Percentiles rank a stretch among this genome's conserved stretches.
These are phyloP conservation scores for Emericellopsis atlantica DNA, from an alignment of 2,329 filamentous ascomycete genomes.

Conservation along the genomic window DNA sequence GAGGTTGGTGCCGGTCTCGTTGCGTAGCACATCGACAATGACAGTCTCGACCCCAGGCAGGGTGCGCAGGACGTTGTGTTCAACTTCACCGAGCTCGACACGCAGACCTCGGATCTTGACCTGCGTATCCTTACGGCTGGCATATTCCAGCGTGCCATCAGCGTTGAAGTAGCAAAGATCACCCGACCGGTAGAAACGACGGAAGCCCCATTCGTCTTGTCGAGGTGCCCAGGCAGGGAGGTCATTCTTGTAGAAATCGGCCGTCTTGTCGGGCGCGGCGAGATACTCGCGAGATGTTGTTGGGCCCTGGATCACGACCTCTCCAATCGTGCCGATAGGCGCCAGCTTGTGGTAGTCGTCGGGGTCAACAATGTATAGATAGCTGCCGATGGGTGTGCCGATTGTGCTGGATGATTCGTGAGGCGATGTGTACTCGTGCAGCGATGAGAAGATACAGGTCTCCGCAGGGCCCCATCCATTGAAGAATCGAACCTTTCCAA, in stretches of 20 bases:
- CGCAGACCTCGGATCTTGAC: constrained; percentile 40
- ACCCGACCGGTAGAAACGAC: constrained; percentile 7
- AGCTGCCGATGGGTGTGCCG: constrained; percentile 2
- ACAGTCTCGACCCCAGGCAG: constrained; percentile 1
- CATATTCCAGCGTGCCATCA: constrained; percentile 1
- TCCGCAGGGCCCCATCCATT: constrained; percentile 5
- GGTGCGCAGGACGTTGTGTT: constrained; percentile 1
- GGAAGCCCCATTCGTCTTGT: background rate
- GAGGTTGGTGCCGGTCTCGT: background rate
- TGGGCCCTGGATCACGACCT: constrained; percentile 18
- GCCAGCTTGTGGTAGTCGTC: constrained; percentile 6
- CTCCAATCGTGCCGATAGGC: constrained; percentile 11
- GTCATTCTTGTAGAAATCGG: background rate
- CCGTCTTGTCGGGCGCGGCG: constrained; percentile 9
- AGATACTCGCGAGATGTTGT: constrained; percentile 32
- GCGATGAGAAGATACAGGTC: constrained; percentile 1
- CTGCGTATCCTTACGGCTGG: constrained; percentile 11
- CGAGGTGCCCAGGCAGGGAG: background rate
- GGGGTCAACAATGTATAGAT: constrained; percentile 7
- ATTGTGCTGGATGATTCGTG: constrained; percentile 1
- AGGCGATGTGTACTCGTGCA: constrained; percentile 2
- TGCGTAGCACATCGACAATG: constrained; percentile 4
- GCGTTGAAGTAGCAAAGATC: constrained; percentile 1
- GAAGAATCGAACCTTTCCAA: constrained; percentile 2
- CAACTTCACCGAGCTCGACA: constrained; percentile 23